Conservation (phyloP, 441 rosid species). For the Biscutella laevigata region DNA sequence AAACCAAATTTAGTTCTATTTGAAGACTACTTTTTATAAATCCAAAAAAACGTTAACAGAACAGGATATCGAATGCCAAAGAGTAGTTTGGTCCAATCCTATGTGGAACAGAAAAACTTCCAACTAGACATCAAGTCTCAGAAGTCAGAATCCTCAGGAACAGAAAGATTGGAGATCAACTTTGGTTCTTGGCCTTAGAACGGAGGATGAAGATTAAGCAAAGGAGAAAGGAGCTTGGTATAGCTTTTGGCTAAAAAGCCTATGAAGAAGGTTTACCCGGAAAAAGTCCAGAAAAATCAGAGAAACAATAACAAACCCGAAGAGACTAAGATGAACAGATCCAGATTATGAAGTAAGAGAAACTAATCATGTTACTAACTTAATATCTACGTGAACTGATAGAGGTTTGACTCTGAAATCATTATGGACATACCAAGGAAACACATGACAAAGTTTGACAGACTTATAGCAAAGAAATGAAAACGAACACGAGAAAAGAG, state of each 20-base stretch:
- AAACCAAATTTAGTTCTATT: too few relatives aligned
- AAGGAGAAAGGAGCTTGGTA: too few relatives aligned
- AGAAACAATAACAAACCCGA: neutral
- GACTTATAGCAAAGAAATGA: neutral
- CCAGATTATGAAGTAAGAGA: too few relatives aligned
- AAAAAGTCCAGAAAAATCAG: neutral
- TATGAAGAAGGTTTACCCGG: neutral
- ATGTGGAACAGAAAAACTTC: neutral
- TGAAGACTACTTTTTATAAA: too few relatives aligned
- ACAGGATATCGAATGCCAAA: too few relatives aligned
- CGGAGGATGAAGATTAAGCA: too few relatives aligned
- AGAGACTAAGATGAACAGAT: too few relatives aligned
- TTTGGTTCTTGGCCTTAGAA: neutral
- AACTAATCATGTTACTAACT: too few relatives aligned
- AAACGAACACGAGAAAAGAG: neutral
- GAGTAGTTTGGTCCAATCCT: neutral
- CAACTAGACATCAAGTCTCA: too few relatives aligned
- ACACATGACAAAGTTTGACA: neutral
- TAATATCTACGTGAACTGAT: neutral
- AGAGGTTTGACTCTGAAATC: neutral
- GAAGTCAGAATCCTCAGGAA: too few relatives aligned
- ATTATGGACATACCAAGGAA: slow-evolving; percentile 9
- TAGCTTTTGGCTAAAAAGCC: neutral
- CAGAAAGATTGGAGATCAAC: neutral
- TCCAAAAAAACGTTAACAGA: too few relatives aligned